Evolutionary conservation across 192 early-diverging fungal species (phyloP), one percentile per base, ranked within the genome.

Genomic region (Coemansia sp.): DNA sequence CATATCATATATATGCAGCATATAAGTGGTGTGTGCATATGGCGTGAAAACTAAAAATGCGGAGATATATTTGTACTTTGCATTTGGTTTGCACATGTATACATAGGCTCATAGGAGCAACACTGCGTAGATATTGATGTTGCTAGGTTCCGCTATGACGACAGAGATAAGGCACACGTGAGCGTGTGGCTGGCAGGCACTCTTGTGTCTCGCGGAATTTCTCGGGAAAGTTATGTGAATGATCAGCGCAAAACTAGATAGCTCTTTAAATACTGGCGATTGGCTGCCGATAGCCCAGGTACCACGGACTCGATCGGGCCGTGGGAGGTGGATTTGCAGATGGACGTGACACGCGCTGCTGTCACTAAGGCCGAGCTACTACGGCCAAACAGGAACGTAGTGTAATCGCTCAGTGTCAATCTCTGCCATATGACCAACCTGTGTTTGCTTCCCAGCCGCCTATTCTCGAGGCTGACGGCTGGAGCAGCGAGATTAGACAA

Each of bases 271-370:
- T 40, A 10, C 50, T 52, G 24, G 5, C 24, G 10, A 24, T 52
- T 29, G 50, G 50, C 50, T 52, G 3, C 24, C 4, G 22, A 9
- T 20, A 18, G n/a, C 45, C 45, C 9, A 40, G 39, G 39, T 40
- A 40, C 10, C 39, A 40, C 39, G 3, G 18, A 9, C 45, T 47
- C 18, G 7, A 20, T 20, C 45, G 18, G 45, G 50, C 24, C 50
- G 50, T 52, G 50, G 50, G 50, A 52, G 50, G 10, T 11, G 50
- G 50, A 52, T 52, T 52, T 52, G 3, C 50, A 52, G 22, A 47
- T 4, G 18, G 8, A 22, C 22, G 50, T 52, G 50, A 52, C 50
- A 52, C 24, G 24, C 24, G 50, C 50, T 52, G 45, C 45, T 7
- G 8, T 47, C 45, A 47, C 45, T 47, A 20, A 7, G 22, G 45